Evolutionary conservation across 2,329 filamentous ascomycete genomes (phyloP).

Genomic region (Diplocarpon mali): DNA sequence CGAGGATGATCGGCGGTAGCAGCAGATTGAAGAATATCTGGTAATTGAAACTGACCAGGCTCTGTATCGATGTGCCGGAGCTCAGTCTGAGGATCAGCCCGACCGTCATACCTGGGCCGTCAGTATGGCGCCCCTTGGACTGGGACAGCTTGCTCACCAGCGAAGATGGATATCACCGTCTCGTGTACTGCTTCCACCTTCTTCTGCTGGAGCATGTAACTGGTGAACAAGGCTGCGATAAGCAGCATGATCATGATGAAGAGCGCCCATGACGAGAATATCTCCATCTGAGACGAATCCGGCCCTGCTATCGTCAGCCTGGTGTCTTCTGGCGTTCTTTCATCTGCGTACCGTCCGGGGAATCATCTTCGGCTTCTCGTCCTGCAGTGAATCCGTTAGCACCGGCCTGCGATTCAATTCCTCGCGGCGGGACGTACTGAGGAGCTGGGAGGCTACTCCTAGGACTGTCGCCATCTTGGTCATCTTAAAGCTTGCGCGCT

Average conservation of each 20-base stretch:
- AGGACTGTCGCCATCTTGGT: slow-evolving; percentile 23
- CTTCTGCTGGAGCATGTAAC: slow-evolving; percentile 91
- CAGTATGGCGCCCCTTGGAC: slow-evolving; percentile 1
- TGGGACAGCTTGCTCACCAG: slow-evolving; percentile 41
- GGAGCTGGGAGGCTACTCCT: slow-evolving; percentile 24
- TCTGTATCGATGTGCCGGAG: slow-evolving; percentile 72
- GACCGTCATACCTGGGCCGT: slow-evolving; percentile 72
- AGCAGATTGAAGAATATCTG: slow-evolving; percentile 99
- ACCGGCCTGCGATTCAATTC: neutral
- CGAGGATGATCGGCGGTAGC: slow-evolving; percentile 95
- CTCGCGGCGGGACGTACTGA: slow-evolving; percentile 23
- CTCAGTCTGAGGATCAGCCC: slow-evolving; percentile 78
- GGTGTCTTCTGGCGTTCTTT: slow-evolving; percentile 5
- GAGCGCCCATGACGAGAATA: slow-evolving; percentile 90
- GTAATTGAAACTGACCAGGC: slow-evolving; percentile 92
- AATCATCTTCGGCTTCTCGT: slow-evolving; percentile 23
- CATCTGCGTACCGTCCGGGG: slow-evolving; percentile 20
- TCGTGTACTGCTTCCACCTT: slow-evolving; percentile 97
- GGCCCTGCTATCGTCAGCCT: slow-evolving; percentile 37
- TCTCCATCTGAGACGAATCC: slow-evolving; percentile 84
- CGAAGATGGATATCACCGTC: slow-evolving; percentile 96
- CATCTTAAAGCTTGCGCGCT: slow-evolving; percentile 2
- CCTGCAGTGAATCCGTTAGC: slow-evolving; percentile 20
- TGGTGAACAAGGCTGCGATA: slow-evolving; percentile 89
- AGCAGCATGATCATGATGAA: slow-evolving; percentile 94